phyloP scores from a whole-genome alignment of 1,284 basidiomycete genomes.

The Malassezia nana region DNA sequence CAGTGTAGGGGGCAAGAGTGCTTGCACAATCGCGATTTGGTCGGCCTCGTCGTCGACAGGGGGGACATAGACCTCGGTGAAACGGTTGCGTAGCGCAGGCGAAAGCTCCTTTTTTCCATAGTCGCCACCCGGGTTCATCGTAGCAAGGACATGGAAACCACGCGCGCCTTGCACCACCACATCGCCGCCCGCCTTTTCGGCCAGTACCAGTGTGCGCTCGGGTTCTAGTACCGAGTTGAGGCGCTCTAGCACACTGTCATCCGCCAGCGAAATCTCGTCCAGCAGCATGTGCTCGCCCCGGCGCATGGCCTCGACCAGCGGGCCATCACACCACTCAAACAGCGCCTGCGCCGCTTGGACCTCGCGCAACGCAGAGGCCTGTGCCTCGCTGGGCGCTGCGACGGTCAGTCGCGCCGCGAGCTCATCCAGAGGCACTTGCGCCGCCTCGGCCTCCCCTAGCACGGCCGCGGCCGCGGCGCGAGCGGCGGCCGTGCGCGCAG shows the following conservation, averaged over 20 bases:
- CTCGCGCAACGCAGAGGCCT: constrained; percentile 22
- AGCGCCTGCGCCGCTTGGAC: constrained; percentile 59
- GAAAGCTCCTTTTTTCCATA: constrained; percentile 99
- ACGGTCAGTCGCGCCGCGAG: constrained; percentile 19
- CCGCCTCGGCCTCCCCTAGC: constrained; percentile 5
- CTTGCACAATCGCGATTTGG: constrained; percentile 66
- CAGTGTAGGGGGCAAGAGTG: constrained; percentile 59
- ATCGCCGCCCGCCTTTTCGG: constrained; percentile 55
- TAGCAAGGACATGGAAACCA: constrained; percentile 80
- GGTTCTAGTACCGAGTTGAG: constrained; percentile 94
- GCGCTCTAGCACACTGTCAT: constrained; percentile 94
- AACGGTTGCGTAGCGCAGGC: constrained; percentile 89
- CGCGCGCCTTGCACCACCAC: constrained; percentile 24
- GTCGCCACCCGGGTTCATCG: constrained; percentile 99
- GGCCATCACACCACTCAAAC: constrained; percentile 94
- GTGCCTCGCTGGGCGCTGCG: background rate
- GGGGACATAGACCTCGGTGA: constrained; percentile 99
- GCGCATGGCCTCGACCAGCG: constrained; percentile 83
- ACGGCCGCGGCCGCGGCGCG: background rate
- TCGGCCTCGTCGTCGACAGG: constrained; percentile 67
- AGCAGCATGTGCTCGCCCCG: constrained; percentile 76
- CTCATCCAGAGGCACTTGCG: constrained; percentile 20
- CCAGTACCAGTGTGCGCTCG: constrained; percentile 75
- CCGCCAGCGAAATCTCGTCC: constrained; percentile 94
- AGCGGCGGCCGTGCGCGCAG: constrained; percentile 20